These are phyloP conservation scores for Rhodotorula graminis DNA, from an alignment of 768 basidiomycete species.

Conservation along the genomic window DNA sequence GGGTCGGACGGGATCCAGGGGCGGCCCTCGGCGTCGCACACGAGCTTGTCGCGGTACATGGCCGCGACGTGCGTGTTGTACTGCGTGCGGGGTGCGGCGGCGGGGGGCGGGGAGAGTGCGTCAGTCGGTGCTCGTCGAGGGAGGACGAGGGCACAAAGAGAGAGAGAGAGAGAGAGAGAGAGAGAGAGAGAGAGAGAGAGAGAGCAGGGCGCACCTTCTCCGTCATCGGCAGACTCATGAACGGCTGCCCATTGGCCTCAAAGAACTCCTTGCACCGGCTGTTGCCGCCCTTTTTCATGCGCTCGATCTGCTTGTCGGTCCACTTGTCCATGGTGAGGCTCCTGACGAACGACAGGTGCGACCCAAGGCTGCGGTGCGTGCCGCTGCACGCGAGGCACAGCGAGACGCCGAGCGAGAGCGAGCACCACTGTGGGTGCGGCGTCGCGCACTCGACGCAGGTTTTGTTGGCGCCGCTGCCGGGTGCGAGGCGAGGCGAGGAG, in stretches of 20 bases:
- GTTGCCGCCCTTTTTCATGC: constrained; percentile 91
- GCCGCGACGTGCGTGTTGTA: constrained; percentile 92
- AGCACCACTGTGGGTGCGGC: constrained; percentile 21
- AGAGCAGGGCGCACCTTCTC: constrained; percentile 52
- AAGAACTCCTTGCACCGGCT: constrained; percentile 72
- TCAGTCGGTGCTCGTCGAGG: constrained; percentile 31
- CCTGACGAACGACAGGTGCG: constrained; percentile 60
- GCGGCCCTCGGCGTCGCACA: constrained; percentile 66
- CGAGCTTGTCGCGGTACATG: constrained; percentile 93
- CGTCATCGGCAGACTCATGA: constrained; percentile 58
- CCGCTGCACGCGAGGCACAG: constrained; percentile 68
- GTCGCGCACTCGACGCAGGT: constrained; percentile 31
- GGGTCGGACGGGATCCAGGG: constrained; percentile 74
- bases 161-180: too few relatives aligned
- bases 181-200: too few relatives aligned
- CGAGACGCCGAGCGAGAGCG: constrained; percentile 57
- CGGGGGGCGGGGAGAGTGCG: constrained; percentile 28
- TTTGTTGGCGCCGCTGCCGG: constrained; percentile 36
- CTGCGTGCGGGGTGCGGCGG: constrained; percentile 42
- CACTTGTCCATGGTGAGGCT: constrained; percentile 40
- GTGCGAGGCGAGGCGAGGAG: too few relatives aligned
- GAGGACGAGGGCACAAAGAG: constrained; percentile 30
- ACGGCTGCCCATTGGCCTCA: constrained; percentile 64
- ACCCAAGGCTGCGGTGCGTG: constrained; percentile 83
- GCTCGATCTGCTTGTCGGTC: constrained; percentile 44